These are phyloP conservation scores for Thuja plicata DNA, from an alignment of 83 land plant genomes.

Conservation along the genomic window DNA sequence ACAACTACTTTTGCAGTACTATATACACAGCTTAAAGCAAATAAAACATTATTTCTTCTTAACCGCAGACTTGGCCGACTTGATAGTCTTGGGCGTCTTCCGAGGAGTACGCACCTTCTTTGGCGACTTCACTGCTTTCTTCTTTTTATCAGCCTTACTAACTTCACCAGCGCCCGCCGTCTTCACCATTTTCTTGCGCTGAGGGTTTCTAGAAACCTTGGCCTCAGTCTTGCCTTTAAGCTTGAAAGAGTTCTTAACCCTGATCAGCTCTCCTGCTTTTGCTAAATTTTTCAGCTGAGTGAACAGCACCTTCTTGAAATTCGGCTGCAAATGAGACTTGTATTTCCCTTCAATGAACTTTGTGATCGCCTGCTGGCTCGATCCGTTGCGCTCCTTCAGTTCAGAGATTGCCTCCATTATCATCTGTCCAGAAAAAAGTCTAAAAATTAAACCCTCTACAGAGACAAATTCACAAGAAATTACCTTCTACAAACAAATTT, in stretches of 20 bases:
- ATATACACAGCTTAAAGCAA: too few species aligned
- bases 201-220: conserved; percentile 41
- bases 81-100: not conserved
- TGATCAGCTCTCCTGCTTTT: conserved; percentile 51
- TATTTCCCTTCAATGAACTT: conserved; percentile 76
- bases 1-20: too few species aligned
- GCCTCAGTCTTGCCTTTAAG: conserved; percentile 19
- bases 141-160: not conserved
- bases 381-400: conserved; percentile 76
- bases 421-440: conserved; percentile 42
- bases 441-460: too few species aligned
- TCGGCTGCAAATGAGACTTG: conserved; percentile 46
- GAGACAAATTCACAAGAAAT: too few species aligned
- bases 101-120: not conserved
- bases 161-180: too few species aligned
- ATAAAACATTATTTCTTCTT: not conserved
- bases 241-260: conserved; percentile 84
- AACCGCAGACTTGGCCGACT: not conserved
- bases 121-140: not conserved
- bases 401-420: conserved; percentile 66
- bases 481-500: too few species aligned
- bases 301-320: conserved; percentile 67
- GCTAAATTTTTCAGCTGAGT: conserved; percentile 63
- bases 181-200: not conserved
- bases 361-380: conserved; percentile 78